Conservation (phyloP, 2,329 filamentous ascomycete species). For the Periconia digitata region DNA sequence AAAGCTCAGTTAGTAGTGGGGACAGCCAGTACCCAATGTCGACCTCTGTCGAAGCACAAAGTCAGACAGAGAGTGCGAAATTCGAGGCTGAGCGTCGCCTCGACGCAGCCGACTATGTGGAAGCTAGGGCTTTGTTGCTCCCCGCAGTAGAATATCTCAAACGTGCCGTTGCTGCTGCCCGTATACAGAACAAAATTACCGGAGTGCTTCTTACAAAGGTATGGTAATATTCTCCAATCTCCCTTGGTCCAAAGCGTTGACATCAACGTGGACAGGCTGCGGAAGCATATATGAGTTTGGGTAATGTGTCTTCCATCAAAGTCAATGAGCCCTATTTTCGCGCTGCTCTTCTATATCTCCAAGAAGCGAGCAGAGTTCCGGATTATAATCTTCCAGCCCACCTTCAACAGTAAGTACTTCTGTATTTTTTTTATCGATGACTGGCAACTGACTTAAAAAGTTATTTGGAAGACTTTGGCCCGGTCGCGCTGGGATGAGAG, state of each 20-base stretch:
- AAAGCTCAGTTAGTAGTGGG: constrained; percentile 32
- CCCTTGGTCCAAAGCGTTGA: constrained; percentile 2
- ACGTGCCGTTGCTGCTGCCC: constrained; percentile 49
- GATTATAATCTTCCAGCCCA: constrained; percentile 49
- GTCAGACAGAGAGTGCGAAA: constrained; percentile 17
- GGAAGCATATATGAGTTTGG: constrained; percentile 56
- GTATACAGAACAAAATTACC: constrained; percentile 38
- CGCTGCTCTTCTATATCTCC: constrained; percentile 50
- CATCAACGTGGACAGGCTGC: constrained; percentile 38
- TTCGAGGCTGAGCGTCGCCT: constrained; percentile 43
- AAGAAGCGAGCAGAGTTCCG: constrained; percentile 45
- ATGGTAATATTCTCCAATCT: constrained; percentile 17
- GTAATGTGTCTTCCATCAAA: constrained; percentile 52
- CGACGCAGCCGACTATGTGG: constrained; percentile 50
- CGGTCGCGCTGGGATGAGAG: background rate
- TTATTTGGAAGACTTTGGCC: constrained; percentile 51
- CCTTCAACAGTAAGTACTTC: constrained; percentile 48
- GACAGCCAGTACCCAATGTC: constrained; percentile 22
- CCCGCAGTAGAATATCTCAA: constrained; percentile 56
- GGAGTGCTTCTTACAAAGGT: constrained; percentile 51
- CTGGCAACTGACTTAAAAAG: constrained; percentile 22
- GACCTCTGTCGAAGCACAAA: constrained; percentile 26
- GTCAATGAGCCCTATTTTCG: constrained; percentile 49
- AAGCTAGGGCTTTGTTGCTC: constrained; percentile 54
- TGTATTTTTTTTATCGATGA: background rate